phyloP scores from a whole-genome alignment of 306 rosid species.

The Cucurbita pepo region DNA sequence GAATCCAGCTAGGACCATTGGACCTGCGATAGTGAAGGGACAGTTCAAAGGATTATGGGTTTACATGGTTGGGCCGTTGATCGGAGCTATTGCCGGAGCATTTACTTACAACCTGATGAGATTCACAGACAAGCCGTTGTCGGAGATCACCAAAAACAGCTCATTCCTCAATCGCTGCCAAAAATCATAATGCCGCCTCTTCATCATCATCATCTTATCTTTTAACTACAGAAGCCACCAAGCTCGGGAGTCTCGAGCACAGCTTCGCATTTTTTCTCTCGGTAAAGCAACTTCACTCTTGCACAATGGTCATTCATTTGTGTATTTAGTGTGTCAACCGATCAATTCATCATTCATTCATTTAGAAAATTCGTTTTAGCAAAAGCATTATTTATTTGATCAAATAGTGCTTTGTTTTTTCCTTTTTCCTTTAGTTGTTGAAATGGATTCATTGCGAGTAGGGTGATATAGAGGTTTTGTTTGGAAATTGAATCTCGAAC shows the following conservation, averaged over 20 bases:
- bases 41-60: conserved; percentile 20
- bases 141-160: not conserved
- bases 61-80: conserved; percentile 16
- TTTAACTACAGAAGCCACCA: not conserved
- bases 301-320: not conserved
- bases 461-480: too few species aligned
- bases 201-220: not conserved
- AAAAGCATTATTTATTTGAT: not conserved
- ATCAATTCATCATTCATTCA: not conserved
- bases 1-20: conserved; percentile 33
- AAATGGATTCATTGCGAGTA: too few species aligned
- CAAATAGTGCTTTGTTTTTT: not conserved
- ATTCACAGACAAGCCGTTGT: conserved; percentile 9
- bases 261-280: too few species aligned
- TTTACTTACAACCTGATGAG: conserved; percentile 11
- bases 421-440: too few species aligned
- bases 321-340: not conserved
- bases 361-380: not conserved
- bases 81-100: conserved; percentile 16
- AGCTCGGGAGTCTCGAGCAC: not conserved
- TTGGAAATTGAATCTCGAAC: too few species aligned
- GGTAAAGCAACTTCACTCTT: too few species aligned
- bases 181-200: too few species aligned
- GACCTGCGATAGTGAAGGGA: conserved; percentile 19
- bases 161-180: not conserved